Base-by-base conservation (phyloP, 441 rosid species). In the Gossypium gossypioides region DNA sequence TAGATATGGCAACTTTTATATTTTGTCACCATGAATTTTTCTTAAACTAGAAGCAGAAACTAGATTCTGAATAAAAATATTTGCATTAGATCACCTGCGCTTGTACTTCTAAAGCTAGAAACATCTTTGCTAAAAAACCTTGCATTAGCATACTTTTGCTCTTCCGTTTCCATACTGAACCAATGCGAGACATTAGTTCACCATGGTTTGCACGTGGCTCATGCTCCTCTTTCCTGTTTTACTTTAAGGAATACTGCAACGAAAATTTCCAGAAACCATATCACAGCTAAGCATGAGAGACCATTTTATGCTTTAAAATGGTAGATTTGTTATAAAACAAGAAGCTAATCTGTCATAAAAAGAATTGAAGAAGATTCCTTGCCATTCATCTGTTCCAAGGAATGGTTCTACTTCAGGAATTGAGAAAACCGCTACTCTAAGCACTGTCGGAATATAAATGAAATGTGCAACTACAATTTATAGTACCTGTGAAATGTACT, bases 191-290 rank as follows among this genome's bases (percentile, higher is more conserved):
- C 44, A 37, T 37, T 37, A 37, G 44, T 37, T 37, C 0, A 83
- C 96, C 0, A 87, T 89, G 96, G 90, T 37, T 37, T 37, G 44
- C 93, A 6, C 10, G 42, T 37, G 42, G 2, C 42, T 37, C 42
- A 7, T 37, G 42, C 42, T 37, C 42, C 40, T 34, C 40, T 34
- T 34, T 6, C 40, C 40, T 34, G 40, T 34, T 34, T 34, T 6
- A 34, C 40, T 34, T 34, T 34, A 34, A 34, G 40, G 40, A 34
- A 34, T 34, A 34, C 9, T 34, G 9, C 40, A 34, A 34, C 8
- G 40, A 34, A 34, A 34, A 86, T 91, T 32, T 86, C 87, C 13
- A 85, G 97, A 72, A 79, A 54, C 58, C 91, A 84, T 48, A 84
- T 87, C 3, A 83, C 16, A 61, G 83, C 86, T 0, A 61, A 72